phyloP scores from a whole-genome alignment of 1,139 yeast genomes.

The Wickerhamiella pararugosa region DNA sequence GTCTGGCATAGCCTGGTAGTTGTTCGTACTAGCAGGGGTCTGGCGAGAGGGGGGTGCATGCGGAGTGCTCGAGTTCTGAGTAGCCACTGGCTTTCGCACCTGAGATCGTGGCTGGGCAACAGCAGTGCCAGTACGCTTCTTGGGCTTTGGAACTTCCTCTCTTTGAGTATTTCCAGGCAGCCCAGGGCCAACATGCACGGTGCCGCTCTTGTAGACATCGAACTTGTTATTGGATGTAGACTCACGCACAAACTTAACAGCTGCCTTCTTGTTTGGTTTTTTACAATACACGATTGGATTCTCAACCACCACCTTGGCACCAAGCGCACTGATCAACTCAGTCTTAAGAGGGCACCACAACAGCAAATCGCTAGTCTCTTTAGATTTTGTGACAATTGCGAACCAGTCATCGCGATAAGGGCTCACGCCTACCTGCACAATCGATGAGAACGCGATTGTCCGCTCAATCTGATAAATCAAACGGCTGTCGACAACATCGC shows the following conservation, averaged over 20 bases:
- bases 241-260: constrained; percentile 52
- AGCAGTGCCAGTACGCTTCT: constrained; percentile 18
- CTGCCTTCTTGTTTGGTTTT: constrained; percentile 67
- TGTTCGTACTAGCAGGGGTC: no score
- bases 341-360: constrained; percentile 77
- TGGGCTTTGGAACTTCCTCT: constrained; percentile 54
- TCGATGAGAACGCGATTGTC: constrained; percentile 42
- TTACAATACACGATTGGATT: constrained; percentile 70
- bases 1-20: no score
- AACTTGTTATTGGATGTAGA: constrained; percentile 36
- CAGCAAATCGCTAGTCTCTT: constrained; percentile 59
- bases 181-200: constrained; percentile 71
- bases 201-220: constrained; percentile 78
- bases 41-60: neutral
- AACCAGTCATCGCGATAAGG: constrained; percentile 86
- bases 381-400: constrained; percentile 42
- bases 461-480: constrained; percentile 53
- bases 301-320: constrained; percentile 54
- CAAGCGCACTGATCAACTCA: constrained; percentile 64
- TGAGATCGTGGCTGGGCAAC: constrained; percentile 9
- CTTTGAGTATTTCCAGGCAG: constrained; percentile 56
- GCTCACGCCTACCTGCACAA: constrained; percentile 55
- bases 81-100: neutral
- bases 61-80: neutral
- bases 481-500: constrained; percentile 56